Conservation (phyloP, 768 basidiomycete genomes). For the Kwoniella bestiolae region DNA sequence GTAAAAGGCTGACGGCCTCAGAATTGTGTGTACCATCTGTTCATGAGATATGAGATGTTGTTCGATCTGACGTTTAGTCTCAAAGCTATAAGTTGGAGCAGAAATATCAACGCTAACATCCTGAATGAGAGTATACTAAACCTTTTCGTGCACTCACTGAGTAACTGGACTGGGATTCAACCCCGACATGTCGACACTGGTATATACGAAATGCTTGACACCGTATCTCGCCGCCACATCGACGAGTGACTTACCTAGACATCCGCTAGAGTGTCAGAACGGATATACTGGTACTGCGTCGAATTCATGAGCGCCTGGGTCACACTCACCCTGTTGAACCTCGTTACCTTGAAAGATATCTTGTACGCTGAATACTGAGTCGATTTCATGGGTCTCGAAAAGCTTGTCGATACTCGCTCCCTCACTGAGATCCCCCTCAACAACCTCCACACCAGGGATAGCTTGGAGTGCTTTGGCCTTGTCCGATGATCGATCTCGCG, state of each 20-base stretch:
- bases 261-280: background rate
- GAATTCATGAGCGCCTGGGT: background rate
- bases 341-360: slow-evolving; percentile 1
- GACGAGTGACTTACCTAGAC: background rate
- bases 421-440: slow-evolving; percentile 1
- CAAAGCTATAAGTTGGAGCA: background rate
- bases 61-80: slow-evolving; percentile 11
- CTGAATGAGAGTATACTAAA: background rate
- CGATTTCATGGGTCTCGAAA: background rate
- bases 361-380: slow-evolving; percentile 3
- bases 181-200: background rate
- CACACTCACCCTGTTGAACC: slow-evolving; percentile 4
- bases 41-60: background rate
- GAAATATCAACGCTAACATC: background rate
- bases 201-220: slow-evolving; percentile 7
- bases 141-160: too few species aligned
- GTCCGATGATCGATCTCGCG: background rate
- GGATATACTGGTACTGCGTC: background rate
- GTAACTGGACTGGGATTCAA: background rate
- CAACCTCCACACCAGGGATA: background rate
- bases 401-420: background rate
- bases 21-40: background rate
- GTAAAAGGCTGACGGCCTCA: slow-evolving; percentile 6
- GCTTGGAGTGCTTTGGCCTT: background rate
- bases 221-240: background rate